Percentiles rank a stretch among this genome's conserved stretches.
Conservation (phyloP, 176 grass and related monocot genomes). For the Oryza brachyantha region DNA sequence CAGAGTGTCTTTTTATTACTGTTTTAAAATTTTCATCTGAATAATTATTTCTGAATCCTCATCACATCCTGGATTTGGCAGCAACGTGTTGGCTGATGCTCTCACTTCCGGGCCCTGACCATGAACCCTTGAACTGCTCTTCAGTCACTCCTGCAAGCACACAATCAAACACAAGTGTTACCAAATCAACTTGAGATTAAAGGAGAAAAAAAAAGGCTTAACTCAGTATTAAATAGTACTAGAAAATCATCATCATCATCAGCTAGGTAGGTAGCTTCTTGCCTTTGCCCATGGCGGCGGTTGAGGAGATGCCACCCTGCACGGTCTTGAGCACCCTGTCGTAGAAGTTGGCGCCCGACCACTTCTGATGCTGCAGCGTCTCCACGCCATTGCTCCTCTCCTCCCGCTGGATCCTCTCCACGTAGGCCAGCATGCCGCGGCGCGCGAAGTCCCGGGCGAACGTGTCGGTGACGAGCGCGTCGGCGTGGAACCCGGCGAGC, state of each 20-base stretch:
- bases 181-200: neutral
- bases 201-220: too few relatives aligned
- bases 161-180: neutral
- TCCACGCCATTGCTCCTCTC: conserved; percentile 88
- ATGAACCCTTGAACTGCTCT: conserved; percentile 79
- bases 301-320: conserved; percentile 90
- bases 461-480: conserved; percentile 80
- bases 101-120: conserved; percentile 35
- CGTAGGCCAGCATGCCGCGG: conserved; percentile 82
- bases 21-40: neutral
- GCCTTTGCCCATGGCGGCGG: conserved; percentile 96
- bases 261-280: neutral
- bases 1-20: neutral
- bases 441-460: conserved; percentile 83
- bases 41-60: neutral
- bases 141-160: conserved; percentile 73
- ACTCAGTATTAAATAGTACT: too few relatives aligned
- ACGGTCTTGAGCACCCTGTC: conserved; percentile 90
- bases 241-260: too few relatives aligned
- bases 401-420: conserved; percentile 95
- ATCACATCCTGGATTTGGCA: conserved; percentile 79
- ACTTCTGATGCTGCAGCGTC: conserved; percentile 90
- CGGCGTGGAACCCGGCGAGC: conserved; percentile 87
- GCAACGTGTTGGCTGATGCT: conserved; percentile 22
- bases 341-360: conserved; percentile 90